Conservation (phyloP, 2,329 filamentous ascomycete species). For the Fusarium goolgardi region DNA sequence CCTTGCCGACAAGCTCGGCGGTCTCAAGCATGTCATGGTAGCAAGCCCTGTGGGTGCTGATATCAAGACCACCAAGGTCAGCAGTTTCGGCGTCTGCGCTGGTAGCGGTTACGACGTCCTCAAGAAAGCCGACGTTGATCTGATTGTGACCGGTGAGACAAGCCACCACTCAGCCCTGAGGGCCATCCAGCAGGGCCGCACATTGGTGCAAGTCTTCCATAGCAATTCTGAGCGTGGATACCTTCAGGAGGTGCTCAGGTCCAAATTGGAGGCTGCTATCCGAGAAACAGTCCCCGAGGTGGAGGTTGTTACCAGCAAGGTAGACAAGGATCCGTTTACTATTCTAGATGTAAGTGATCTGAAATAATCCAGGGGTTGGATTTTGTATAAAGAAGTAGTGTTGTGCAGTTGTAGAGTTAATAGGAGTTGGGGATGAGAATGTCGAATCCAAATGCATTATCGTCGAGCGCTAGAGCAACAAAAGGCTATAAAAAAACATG, state of each 20-base stretch:
- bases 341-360: conserved; percentile 69
- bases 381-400: neutral
- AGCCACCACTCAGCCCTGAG: conserved; percentile 91
- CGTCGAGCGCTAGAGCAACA: neutral
- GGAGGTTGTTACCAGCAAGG: conserved; percentile 78
- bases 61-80: conserved; percentile 60
- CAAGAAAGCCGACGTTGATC: conserved; percentile 75
- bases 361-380: conserved; percentile 25
- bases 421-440: neutral
- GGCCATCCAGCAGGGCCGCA: conserved; percentile 84
- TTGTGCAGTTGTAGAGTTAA: neutral
- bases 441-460: neutral
- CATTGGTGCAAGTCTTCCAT: conserved; percentile 88
- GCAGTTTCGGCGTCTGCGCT: conserved; percentile 85
- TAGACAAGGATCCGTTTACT: conserved; percentile 88
- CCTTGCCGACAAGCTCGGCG: conserved; percentile 75
- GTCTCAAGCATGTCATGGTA: conserved; percentile 66
- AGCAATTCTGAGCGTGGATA: conserved; percentile 93
- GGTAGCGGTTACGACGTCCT: conserved; percentile 87
- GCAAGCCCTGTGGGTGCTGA: conserved; percentile 63
- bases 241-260: conserved; percentile 75
- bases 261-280: conserved; percentile 71
- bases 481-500: conserved; percentile 22
- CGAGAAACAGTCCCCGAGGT: conserved; percentile 62
- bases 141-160: conserved; percentile 92